A percentile compares a stretch with the other conserved stretches of the same genome.
These are phyloP conservation scores for Massarina eburnea DNA, from an alignment of 2,329 filamentous ascomycete genomes.

Conservation along the genomic window DNA sequence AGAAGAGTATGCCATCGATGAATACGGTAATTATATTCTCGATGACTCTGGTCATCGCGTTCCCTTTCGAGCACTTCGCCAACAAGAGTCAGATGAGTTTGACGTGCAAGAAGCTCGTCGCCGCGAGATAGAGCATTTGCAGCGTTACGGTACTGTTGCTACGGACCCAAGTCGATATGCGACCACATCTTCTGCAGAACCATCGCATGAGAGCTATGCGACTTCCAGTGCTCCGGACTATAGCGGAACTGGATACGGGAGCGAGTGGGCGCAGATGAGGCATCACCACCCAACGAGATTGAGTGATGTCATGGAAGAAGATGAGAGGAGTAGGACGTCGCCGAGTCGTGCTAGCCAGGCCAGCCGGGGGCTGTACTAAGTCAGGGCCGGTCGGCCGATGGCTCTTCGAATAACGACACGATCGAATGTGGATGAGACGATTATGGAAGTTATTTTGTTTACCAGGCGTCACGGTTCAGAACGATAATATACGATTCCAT, in stretches of 20 bases:
- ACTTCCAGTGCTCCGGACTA: constrained; percentile 34
- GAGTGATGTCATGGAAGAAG: constrained; percentile 45
- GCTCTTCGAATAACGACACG: too few relatives aligned
- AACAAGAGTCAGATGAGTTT: constrained; percentile 54
- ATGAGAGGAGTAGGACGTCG: constrained; percentile 42
- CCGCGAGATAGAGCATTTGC: constrained; percentile 51
- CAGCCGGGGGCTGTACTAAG: constrained; percentile 27
- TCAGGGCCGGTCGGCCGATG: too few relatives aligned
- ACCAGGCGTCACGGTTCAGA: background rate
- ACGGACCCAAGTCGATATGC: constrained; percentile 31
- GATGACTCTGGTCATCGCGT: constrained; percentile 39
- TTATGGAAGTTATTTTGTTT: background rate
- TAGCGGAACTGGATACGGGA: constrained; percentile 40
- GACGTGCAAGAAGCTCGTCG: constrained; percentile 55
- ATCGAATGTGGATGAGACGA: background rate
- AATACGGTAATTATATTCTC: constrained; percentile 40
- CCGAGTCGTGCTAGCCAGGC: constrained; percentile 41
- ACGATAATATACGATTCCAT: background rate
- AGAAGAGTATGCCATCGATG: constrained; percentile 42
- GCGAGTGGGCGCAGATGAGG: constrained; percentile 41
- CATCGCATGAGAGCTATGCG: constrained; percentile 21
- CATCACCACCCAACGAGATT: constrained; percentile 44
- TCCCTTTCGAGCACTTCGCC: constrained; percentile 35
- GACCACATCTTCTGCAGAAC: constrained; percentile 27
- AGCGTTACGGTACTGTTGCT: constrained; percentile 46